phyloP scores from a whole-genome alignment of 352 stramenopile species.

The Thraustochytrium striatum region DNA sequence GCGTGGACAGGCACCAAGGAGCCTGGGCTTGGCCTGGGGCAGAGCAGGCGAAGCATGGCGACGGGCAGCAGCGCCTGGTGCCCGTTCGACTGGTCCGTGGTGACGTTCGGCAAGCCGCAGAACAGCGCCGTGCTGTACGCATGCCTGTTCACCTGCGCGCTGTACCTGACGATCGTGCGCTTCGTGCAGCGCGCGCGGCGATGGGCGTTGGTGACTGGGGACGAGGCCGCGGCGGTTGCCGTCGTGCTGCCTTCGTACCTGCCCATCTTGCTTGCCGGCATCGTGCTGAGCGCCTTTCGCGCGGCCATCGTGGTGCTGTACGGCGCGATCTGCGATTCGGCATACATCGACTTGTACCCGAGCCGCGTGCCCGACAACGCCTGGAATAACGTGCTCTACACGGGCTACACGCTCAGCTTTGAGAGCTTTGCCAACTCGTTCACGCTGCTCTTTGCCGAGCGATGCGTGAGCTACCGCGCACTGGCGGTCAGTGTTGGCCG shows the following conservation, averaged over 20 bases:
- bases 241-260: background rate
- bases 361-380: background rate
- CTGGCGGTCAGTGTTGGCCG: background rate
- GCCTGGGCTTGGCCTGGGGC: too few relatives aligned
- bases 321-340: background rate
- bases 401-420: background rate
- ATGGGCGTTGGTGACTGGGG: background rate
- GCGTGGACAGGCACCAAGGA: too few relatives aligned
- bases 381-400: background rate
- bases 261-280: background rate
- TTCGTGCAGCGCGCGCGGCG: background rate
- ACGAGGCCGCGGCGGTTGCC: background rate
- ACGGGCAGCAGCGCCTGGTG: too few relatives aligned
- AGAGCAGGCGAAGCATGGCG: too few relatives aligned
- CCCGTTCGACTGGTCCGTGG: too few relatives aligned
- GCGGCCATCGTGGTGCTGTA: background rate
- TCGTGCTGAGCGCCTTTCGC: background rate
- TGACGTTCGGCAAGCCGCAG: background rate
- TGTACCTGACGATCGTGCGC: background rate
- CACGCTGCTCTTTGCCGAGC: background rate
- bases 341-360: background rate
- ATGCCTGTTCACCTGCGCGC: background rate
- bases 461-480: background rate
- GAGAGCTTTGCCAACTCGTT: background rate
- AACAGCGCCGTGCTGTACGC: background rate